Percentiles rank a stretch among this genome's conserved stretches.
phyloP scores from a whole-genome alignment of 2,329 filamentous ascomycete genomes.

The Raffaelea arxii region DNA sequence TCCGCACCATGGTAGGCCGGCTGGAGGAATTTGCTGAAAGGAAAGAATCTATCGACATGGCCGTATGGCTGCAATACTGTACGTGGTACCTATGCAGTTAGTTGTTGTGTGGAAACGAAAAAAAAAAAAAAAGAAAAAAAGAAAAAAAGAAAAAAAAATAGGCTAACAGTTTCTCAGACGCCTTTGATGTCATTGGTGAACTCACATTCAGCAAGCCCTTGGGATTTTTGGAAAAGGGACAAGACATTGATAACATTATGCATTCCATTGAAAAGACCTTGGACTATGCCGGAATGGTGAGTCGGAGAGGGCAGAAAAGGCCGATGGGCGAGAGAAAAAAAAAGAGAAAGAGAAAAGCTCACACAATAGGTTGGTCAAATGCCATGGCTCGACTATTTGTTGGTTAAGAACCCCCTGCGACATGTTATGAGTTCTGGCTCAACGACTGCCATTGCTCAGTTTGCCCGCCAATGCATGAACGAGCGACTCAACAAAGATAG shows the following conservation, averaged over 20 bases:
- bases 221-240: constrained; percentile 22
- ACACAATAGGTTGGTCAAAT: constrained; percentile 17
- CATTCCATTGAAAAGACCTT: neutral
- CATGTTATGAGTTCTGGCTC: neutral
- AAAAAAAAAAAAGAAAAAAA: neutral
- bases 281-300: neutral
- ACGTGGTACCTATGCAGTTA: too few relatives aligned
- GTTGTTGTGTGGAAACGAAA: too few relatives aligned
- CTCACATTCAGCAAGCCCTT: constrained; percentile 30
- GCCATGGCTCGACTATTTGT: constrained; percentile 22
- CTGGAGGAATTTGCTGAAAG: neutral
- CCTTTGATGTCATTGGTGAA: constrained; percentile 29
- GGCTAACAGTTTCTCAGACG: neutral
- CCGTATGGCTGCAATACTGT: constrained; percentile 31
- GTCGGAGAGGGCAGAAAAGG: neutral
- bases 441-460: neutral
- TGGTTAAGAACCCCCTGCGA: constrained; percentile 29
- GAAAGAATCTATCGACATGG: constrained; percentile 13
- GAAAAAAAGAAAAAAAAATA: neutral
- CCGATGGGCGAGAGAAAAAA: neutral
- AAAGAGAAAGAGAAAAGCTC: too few relatives aligned
- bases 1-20: constrained; percentile 22
- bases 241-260: constrained; percentile 16
- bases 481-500: constrained; percentile 20
- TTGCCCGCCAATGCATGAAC: neutral